These are phyloP conservation scores for Linum usitatissimum DNA, from an alignment of 345 rosid species.

Conservation along the genomic window DNA sequence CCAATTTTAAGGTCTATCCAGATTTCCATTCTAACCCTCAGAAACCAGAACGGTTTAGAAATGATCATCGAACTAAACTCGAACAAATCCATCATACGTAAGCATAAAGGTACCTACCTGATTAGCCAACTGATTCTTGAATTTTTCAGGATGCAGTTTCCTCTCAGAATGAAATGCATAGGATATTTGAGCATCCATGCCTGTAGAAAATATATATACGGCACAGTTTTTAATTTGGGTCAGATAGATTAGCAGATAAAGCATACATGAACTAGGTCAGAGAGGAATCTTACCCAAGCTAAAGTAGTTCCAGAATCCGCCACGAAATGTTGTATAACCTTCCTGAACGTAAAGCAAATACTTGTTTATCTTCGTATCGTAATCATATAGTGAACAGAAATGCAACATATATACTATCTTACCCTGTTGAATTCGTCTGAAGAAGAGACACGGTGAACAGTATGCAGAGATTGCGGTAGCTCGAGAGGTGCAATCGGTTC, in stretches of 20 bases:
- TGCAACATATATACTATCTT: constrained; percentile 9
- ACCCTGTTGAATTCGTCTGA: constrained; percentile 36
- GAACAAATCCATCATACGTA: background rate
- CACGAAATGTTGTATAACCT: constrained; percentile 58
- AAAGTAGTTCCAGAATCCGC: constrained; percentile 83
- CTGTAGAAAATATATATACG: constrained; percentile 21
- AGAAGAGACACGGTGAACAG: constrained; percentile 49
- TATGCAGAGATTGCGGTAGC: constrained; percentile 65
- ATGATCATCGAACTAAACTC: too few species aligned
- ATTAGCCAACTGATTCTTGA: constrained; percentile 51
- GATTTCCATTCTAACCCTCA: too few species aligned
- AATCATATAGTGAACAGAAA: background rate
- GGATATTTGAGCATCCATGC: constrained; percentile 76
- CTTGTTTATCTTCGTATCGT: background rate
- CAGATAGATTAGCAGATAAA: too few species aligned
- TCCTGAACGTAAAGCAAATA: constrained; percentile 29
- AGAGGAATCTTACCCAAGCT: constrained; percentile 49
- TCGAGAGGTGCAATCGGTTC: constrained; percentile 65
- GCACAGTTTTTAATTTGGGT: too few species aligned
- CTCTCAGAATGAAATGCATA: constrained; percentile 65
- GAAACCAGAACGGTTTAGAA: background rate
- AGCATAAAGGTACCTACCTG: constrained; percentile 47
- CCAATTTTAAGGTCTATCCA: background rate
- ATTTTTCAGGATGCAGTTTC: constrained; percentile 54
- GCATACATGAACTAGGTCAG: background rate